Evolutionary conservation across 139 green algal species (phyloP).

Genomic region (Parachlorella kessleri): DNA sequence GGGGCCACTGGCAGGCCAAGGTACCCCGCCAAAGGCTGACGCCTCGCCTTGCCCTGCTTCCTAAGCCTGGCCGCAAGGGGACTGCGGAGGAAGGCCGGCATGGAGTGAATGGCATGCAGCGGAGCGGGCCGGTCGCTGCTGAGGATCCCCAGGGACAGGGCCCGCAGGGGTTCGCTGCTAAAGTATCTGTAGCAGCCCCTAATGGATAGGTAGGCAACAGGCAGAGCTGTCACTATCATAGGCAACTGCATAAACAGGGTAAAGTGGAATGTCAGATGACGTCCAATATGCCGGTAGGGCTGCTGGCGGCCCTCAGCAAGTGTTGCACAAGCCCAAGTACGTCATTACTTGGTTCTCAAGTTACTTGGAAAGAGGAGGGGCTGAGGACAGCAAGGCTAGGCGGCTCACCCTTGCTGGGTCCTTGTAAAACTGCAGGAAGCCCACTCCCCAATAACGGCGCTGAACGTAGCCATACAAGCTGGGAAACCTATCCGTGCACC

Average conservation of each 20-base stretch:
- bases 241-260: conserved; percentile 29
- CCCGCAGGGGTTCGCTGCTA: conserved; percentile 23
- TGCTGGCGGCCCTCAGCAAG: too few relatives aligned
- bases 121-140: not conserved
- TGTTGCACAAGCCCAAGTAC: not conserved
- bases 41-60: not conserved
- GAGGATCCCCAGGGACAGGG: conserved; percentile 31
- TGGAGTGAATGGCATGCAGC: not conserved
- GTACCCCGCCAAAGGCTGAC: not conserved
- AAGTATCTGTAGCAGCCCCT: conserved; percentile 28
- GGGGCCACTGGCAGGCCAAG: conserved; percentile 43
- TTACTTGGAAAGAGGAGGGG: not conserved
- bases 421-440: conserved; percentile 76
- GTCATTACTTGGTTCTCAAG: not conserved
- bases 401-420: conserved; percentile 54
- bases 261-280: too few relatives aligned
- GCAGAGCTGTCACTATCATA: conserved; percentile 22
- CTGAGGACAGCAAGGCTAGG: not conserved
- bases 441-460: conserved; percentile 86
- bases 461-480: conserved; percentile 86
- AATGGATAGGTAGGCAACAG: conserved; percentile 30
- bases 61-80: not conserved
- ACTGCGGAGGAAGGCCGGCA: not conserved
- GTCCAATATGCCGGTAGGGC: too few relatives aligned
- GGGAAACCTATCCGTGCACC: conserved; percentile 63